These are phyloP conservation scores for Zostera marina DNA, from an alignment of 116 monocot species.

Conservation along the genomic window DNA sequence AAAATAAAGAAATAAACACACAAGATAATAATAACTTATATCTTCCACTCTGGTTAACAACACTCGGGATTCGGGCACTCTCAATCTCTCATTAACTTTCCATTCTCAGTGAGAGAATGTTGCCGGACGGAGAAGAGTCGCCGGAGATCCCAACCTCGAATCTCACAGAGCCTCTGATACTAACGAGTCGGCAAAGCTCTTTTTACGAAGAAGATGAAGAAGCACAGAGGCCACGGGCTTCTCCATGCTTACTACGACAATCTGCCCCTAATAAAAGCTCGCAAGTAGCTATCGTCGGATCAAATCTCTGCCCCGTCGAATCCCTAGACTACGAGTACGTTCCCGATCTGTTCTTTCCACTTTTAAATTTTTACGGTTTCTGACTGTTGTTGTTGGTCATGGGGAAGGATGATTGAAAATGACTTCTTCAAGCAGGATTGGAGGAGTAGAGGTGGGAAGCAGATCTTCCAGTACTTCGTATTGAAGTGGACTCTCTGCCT, in stretches of 20 bases:
- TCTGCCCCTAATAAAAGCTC: slow-evolving; percentile 8
- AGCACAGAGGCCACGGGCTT: background rate
- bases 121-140: background rate
- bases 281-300: slow-evolving; percentile 54
- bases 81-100: too few relatives aligned
- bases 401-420: slow-evolving; percentile 58
- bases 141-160: background rate
- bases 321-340: slow-evolving; percentile 80
- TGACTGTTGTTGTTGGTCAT: background rate
- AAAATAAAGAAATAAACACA: too few relatives aligned
- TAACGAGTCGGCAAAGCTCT: background rate
- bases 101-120: too few relatives aligned
- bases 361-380: background rate
- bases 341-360: background rate
- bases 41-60: too few relatives aligned
- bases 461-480: slow-evolving; percentile 43
- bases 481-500: slow-evolving; percentile 87
- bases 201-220: slow-evolving; percentile 1
- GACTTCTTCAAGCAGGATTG: slow-evolving; percentile 59
- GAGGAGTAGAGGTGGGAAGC: slow-evolving; percentile 26
- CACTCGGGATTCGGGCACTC: too few relatives aligned
- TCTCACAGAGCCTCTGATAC: background rate
- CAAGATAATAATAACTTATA: too few relatives aligned
- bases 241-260: background rate
- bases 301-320: slow-evolving; percentile 64